Base-by-base conservation (phyloP, 495 filamentous ascomycete genomes). In the Penicillium cosmopolitanum region DNA sequence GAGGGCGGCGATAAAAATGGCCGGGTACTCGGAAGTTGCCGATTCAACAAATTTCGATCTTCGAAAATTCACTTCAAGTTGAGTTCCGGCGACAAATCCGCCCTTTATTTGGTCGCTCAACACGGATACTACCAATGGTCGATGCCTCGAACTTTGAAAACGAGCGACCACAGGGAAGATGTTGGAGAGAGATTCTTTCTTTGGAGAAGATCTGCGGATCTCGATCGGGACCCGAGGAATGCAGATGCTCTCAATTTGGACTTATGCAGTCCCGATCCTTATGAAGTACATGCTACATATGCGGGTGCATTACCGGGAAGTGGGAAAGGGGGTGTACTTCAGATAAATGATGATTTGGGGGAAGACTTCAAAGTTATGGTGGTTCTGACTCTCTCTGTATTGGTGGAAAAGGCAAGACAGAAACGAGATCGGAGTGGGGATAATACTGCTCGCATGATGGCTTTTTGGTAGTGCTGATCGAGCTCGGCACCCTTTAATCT, bases 341-440 rank as follows among this genome's bases (percentile, higher is more conserved):
- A 48, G 23, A 5, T 48, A 1, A 48, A 48, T 2, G 46, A 48
- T 48, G 46, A 48, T 2, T 13, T 48, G 18, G 46, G 46, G 12
- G 46, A 28, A 1, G 46, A 48, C 15, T 48, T 48, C 11, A 23
- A 19, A 21, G 15, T 25, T 23, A 48, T 48, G 46, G 11, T 12
- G 1, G 18, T 48, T 4, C 23, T 48, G 46, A 48, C 19, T 3
- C 23, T 48, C 9, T 48, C 46, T 9, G 19, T 28, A 9, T 48
- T 48, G 46, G 46, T 48, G 46, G 46, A 48, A 15, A 48, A 48
- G 46, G 46, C 46, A 21, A 48, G 46, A 10, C 21, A 25, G 46
- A 48, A 28, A n/a, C 2, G 46, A 9, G 46, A 48, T 48, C 46
- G 46, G 18, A 25, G 9, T 12, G 46, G 46, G 9, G 46, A 48